Evolutionary conservation across 257 asterid species (phyloP), one percentile per base, ranked within the genome.

Genomic region (Primulina huaijiensis): DNA sequence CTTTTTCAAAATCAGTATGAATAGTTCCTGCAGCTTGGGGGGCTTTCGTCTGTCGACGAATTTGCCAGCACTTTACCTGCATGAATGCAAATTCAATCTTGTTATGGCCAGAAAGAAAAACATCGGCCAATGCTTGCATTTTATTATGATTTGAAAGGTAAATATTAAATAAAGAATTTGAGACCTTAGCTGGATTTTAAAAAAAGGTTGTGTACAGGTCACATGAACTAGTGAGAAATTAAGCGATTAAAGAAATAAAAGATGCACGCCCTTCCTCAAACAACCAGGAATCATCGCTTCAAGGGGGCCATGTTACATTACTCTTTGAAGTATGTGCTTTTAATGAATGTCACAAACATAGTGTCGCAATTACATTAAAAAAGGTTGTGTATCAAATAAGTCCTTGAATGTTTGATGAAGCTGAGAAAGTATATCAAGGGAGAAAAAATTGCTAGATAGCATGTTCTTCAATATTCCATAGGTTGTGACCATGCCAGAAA

Each of bases 11-110:
- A 84, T 93, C 99, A 67, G 96, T 67, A 78, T 93, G 99, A 83
- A 93, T 93, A 52, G 99, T 40, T 81, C 99, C 99, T 59, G 99
- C 99, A 55, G 99, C 97, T 84, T 93, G 97, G 72, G 99, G 97
- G 78, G 97, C 96, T 82, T 93, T 93, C 64, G 87, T 78, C 63
- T 72, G 91, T 65, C 97, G 86, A 67, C 96, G 85, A 74, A 93
- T 89, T 87, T 93, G 99, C 99, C 99, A 93, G 84, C 99, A 93
- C 78, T 93, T 93, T 1, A 93, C 99, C 99, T 93, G 84, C 74
- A 79, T 17, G 52, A 73, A 74, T 63, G 60, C 67, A 76, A 72
- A 46, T 73, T 37, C 35, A 38, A 46, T 53, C 59, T 72, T 70
- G 60, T 9, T 14, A 31, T 43, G 52, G 9, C 63, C 59, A 62